phyloP scores from a whole-genome alignment of 495 filamentous ascomycete species.

The Hypoxylon rickii region DNA sequence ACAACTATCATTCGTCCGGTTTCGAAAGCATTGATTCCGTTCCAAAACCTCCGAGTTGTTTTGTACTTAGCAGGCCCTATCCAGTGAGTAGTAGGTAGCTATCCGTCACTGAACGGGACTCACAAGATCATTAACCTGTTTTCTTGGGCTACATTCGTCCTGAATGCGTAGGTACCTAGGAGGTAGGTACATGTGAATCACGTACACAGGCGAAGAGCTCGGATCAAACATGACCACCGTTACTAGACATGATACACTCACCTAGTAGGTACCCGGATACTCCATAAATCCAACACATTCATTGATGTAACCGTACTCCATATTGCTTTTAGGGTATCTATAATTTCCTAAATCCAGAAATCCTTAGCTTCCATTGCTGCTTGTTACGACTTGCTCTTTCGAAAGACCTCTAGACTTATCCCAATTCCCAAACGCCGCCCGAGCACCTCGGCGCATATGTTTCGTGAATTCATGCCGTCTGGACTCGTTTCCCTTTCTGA shows the following conservation, averaged over 20 bases:
- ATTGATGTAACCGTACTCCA: slow-evolving; percentile 6
- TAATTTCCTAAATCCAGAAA: slow-evolving; percentile 18
- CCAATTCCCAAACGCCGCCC: slow-evolving; percentile 13
- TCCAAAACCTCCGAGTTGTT: too few relatives aligned
- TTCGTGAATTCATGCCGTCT: slow-evolving; percentile 17
- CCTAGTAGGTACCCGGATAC: too few relatives aligned
- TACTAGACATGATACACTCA: too few relatives aligned
- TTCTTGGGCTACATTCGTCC: too few relatives aligned
- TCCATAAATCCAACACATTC: slow-evolving; percentile 19
- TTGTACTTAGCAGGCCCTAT: too few relatives aligned
- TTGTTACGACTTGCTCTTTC: not conserved
- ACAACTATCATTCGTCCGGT: too few relatives aligned
- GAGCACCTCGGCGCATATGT: not conserved
- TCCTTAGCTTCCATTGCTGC: slow-evolving; percentile 6
- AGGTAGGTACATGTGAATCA: not conserved
- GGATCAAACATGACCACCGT: not conserved
- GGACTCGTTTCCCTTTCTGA: slow-evolving; percentile 21
- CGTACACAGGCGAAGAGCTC: not conserved
- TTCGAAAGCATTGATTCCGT: too few relatives aligned
- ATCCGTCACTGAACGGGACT: too few relatives aligned
- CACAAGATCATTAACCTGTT: too few relatives aligned
- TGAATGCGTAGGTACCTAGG: too few relatives aligned
- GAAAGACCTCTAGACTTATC: not conserved
- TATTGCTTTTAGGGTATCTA: slow-evolving; percentile 35
- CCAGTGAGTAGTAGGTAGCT: too few relatives aligned